Conservation (phyloP, 2,329 filamentous ascomycete species). For the Talaromyces sp. region DNA sequence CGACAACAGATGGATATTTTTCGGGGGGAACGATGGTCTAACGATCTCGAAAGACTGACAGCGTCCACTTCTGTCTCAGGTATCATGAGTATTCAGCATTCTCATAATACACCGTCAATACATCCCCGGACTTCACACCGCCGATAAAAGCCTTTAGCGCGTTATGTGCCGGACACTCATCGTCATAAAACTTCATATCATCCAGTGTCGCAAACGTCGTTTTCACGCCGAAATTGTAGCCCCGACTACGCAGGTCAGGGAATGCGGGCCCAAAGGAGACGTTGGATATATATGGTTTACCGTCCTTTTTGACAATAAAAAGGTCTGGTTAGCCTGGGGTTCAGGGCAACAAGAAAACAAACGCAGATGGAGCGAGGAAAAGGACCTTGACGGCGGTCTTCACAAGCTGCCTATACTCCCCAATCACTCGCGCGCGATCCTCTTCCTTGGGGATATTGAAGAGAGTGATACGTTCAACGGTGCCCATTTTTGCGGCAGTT, state of each 20-base stretch:
- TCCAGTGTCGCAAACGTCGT: slow-evolving; percentile 60
- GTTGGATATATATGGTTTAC: slow-evolving; percentile 63
- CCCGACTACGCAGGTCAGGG: slow-evolving; percentile 57
- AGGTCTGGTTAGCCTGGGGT: neutral
- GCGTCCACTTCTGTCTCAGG: neutral
- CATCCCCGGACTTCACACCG: slow-evolving; percentile 30
- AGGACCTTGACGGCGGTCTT: slow-evolving; percentile 43
- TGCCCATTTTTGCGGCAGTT: slow-evolving; percentile 30
- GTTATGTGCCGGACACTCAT: slow-evolving; percentile 52
- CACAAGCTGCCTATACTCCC: slow-evolving; percentile 41
- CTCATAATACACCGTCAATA: slow-evolving; percentile 35
- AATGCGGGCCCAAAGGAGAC: slow-evolving; percentile 52
- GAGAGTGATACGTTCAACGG: slow-evolving; percentile 48
- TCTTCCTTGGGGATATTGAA: slow-evolving; percentile 50
- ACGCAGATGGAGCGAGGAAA: too few species aligned
- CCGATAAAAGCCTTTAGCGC: slow-evolving; percentile 38
- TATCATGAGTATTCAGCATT: slow-evolving; percentile 24
- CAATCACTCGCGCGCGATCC: slow-evolving; percentile 41
- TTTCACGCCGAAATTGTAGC: slow-evolving; percentile 60
- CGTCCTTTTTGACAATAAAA: slow-evolving; percentile 48
- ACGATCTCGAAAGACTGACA: neutral
- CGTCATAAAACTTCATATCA: slow-evolving; percentile 68
- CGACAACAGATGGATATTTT: too few species aligned
- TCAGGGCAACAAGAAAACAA: too few species aligned
- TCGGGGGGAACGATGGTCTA: neutral